Base-by-base conservation (phyloP, 1,284 basidiomycete species). In the Prillingera fragicola region DNA sequence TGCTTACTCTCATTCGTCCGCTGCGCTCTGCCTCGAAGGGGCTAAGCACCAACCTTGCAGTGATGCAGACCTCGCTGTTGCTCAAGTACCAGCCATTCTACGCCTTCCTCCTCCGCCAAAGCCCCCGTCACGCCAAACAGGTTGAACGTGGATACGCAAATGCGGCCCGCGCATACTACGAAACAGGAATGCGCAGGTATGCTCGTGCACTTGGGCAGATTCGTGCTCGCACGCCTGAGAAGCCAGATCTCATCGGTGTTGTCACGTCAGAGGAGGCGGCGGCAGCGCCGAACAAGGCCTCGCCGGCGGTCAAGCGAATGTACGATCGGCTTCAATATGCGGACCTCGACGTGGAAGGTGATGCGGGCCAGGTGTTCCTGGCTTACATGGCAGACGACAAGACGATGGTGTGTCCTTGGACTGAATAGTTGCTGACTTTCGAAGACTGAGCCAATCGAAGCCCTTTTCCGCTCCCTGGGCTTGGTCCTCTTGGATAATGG, bases 151-250 rank as follows among this genome's bases (percentile, higher is more conserved):
- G 86, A 4, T 99, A 99, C 64, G 74, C 86, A 24, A 80, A 79
- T 33, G 82, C 86, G 10, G 85, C 87, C 4, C 79, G 91, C 17
- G 79, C 88, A 15, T 99, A 96, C 67, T 97, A 91, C 54, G 95
- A 99, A 71, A 97, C 95, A 14, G 89, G 85, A 0, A 92, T 98
- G 63, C 75, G 95, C 47, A 75, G 95, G 37, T 99, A 98, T 65
- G 78, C 83, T 22, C 77, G 95, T 24, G 84, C 83, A 57, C 73
- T 97, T 34, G 79, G 81, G 19, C 81, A 77, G 69, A 78, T 95
- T 35, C 85, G 85, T 76, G 83, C 85, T 38, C 57, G 71, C 22
- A 62, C 62, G 13, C 43, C 51, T 8, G 69, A 71, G 35, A 63
- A 59, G 33, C 54, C 60, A 5, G 70, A 67, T 8, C 49, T 66